Evolutionary conservation across 179 eudicot genomes (phyloP).

Genomic region (Beta macrorhiza): DNA sequence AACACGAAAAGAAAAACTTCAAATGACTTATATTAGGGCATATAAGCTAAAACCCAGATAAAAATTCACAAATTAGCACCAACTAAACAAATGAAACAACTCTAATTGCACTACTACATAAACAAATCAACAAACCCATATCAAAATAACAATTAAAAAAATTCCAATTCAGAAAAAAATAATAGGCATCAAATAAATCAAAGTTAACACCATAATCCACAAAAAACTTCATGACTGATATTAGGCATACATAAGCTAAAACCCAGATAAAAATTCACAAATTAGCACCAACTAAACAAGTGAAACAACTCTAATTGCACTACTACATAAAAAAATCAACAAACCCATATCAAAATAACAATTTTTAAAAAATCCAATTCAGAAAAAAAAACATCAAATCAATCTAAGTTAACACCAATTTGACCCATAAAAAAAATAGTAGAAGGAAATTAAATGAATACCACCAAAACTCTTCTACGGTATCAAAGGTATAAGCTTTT

Average conservation of each 20-base stretch:
- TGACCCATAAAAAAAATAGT: not conserved
- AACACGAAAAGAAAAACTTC: not conserved
- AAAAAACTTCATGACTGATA: not conserved
- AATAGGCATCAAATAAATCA: not conserved
- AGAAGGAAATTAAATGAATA: slow-evolving; percentile 19
- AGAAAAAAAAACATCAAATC: not conserved
- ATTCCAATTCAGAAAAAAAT: slow-evolving; percentile 9
- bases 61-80: not conserved
- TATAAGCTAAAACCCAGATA: not conserved
- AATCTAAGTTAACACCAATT: not conserved
- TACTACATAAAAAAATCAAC: not conserved
- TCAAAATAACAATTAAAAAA: slow-evolving; percentile 16
- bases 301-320: not conserved
- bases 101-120: not conserved
- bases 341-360: slow-evolving; percentile 25
- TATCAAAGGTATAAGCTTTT: slow-evolving; percentile 74
- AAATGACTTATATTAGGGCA: not conserved
- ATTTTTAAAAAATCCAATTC: not conserved
- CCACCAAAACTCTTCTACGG: slow-evolving; percentile 97
- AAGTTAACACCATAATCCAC: not conserved
- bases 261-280: not conserved
- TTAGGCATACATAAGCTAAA: not conserved
- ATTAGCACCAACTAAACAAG: not conserved
- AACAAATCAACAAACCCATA: slow-evolving; percentile 13
- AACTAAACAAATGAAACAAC: not conserved